Evolutionary conservation across 805 yeast genomes (phyloP), one percentile per base, ranked within the genome.

Genomic region (Blastobotrys americana): DNA sequence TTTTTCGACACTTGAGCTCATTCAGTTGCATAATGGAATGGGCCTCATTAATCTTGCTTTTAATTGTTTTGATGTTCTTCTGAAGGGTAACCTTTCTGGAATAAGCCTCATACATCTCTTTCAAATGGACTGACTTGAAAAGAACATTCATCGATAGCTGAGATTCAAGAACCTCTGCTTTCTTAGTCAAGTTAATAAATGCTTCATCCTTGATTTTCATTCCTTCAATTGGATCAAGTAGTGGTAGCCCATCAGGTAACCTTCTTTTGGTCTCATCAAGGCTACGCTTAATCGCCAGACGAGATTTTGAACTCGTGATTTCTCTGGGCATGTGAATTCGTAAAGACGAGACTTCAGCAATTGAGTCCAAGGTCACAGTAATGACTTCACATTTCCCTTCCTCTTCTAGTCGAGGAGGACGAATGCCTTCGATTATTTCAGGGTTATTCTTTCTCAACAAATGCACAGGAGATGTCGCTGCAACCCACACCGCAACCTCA

Each of bases 1-100:
- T 75, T 64, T 88, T 90, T 57, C 98, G 82, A 60, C 85, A 86
- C 62, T 84, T 87, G 59, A 93, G 73, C 63, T 93, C 97, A 60
- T 93, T 97, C 58, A 93, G 70, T 65, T 93, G 98, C 54, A 90
- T 81, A 15, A 93, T 88, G 0, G 97, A 84, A 59, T 85, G 88
- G 0, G 96, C 93, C 48, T 87, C 90, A 37, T 72, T 67, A 34
- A 90, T 82, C 59, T 84, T 80, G 21, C 73, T 74, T 54, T 78
- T 78, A 33, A 83, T 61, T 3, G 65, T 65, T 53, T 78, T 78
- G 42, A 85, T 78, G 45, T 80, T 73, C 10, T 69, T 69, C 46
- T 74, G 76, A 35, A 87, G 57, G 0, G 73, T 72, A 49, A 83
- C 78, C 63, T 88, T 89, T 21, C 70, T 64, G 13, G 77, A 66